phyloP scores from a whole-genome alignment of 2,329 filamentous ascomycete species.

The Myriangium duriaei region DNA sequence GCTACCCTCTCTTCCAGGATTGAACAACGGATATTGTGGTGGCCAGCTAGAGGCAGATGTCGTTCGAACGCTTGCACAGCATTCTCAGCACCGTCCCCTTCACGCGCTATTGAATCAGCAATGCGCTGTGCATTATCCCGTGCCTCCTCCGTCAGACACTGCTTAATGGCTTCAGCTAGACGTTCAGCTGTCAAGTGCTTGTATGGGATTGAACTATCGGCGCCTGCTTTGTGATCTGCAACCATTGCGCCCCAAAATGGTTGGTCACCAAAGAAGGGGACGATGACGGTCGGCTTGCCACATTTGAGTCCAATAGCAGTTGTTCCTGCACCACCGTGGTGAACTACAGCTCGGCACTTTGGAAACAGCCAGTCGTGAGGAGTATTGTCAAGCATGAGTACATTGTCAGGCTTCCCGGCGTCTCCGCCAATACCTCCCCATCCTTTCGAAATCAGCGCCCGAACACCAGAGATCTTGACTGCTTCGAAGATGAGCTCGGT shows the following conservation, averaged over 20 bases:
- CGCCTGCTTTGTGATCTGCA: conserved; percentile 49
- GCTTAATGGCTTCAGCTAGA: conserved; percentile 57
- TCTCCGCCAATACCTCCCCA: conserved; percentile 59
- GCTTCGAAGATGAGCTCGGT: conserved; percentile 62
- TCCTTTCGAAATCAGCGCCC: conserved; percentile 61
- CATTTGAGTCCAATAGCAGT: conserved; percentile 62
- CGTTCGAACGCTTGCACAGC: conserved; percentile 56
- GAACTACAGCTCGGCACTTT: conserved; percentile 51
- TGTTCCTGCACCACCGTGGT: conserved; percentile 68
- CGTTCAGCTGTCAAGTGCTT: conserved; percentile 52
- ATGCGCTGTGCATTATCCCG: conserved; percentile 45
- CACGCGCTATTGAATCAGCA: conserved; percentile 50
- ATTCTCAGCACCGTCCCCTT: conserved; percentile 56
- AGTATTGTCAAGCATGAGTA: conserved; percentile 61
- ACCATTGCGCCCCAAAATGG: conserved; percentile 68
- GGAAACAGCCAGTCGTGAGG: conserved; percentile 71
- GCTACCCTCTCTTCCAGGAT: conserved; percentile 51
- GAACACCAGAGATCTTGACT: conserved; percentile 50
- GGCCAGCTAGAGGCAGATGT: conserved; percentile 38
- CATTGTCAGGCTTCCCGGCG: conserved; percentile 44
- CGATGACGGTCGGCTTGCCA: conserved; percentile 61
- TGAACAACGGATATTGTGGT: conserved; percentile 49
- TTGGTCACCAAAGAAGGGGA: conserved; percentile 71
- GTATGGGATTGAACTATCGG: conserved; percentile 51
- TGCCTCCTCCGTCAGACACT: conserved; percentile 51